Evolutionary conservation across 139 green algal genomes (phyloP).

Genomic region (Trebouxia sp.): DNA sequence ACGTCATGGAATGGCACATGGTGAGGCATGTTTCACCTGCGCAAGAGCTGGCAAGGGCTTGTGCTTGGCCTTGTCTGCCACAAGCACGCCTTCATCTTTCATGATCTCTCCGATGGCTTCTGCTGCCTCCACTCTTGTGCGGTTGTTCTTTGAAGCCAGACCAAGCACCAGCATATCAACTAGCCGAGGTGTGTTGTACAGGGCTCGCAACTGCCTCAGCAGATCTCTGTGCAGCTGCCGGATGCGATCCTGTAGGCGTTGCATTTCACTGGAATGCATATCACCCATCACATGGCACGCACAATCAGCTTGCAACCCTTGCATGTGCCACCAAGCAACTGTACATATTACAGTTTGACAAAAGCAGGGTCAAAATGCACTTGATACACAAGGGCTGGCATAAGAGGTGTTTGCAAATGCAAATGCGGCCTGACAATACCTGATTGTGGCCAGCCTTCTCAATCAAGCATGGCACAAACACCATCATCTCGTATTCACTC

Average conservation of each 20-base stretch:
- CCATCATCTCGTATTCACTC: conserved; percentile 82
- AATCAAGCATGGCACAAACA: conserved; percentile 88
- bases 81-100: conserved; percentile 26
- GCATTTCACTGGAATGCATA: not conserved
- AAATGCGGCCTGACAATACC: conserved; percentile 35
- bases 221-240: conserved; percentile 72
- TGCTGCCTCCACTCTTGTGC: conserved; percentile 83
- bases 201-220: conserved; percentile 51
- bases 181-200: conserved; percentile 57
- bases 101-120: conserved; percentile 58
- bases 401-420: too few relatives aligned
- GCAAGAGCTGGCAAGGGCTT: conserved; percentile 35
- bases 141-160: conserved; percentile 88
- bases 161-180: conserved; percentile 63
- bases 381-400: too few relatives aligned
- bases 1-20: not conserved
- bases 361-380: too few relatives aligned
- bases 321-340: too few relatives aligned
- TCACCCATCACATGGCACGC: too few relatives aligned
- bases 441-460: conserved; percentile 94
- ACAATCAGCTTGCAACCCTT: too few relatives aligned
- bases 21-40: conserved; percentile 15
- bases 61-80: conserved; percentile 14
- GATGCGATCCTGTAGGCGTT: conserved; percentile 54
- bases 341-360: too few relatives aligned